A percentile compares a stretch with the other conserved stretches of the same genome.
Conservation (phyloP, 139 green algal species). For the Parachlorella kessleri region DNA sequence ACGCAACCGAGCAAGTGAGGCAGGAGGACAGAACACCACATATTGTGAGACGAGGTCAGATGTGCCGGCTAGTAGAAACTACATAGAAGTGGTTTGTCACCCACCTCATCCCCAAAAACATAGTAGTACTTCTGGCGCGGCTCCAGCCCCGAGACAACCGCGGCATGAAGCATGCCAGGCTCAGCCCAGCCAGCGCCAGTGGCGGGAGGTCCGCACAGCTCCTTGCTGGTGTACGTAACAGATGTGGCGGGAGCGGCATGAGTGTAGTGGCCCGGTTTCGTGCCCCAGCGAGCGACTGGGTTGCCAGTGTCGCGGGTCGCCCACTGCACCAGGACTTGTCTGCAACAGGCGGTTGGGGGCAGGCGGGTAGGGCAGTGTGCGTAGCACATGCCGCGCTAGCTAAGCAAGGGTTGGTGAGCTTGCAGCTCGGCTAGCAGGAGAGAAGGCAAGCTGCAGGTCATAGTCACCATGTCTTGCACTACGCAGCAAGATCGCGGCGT, state of each 20-base stretch:
- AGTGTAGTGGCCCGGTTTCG: neutral
- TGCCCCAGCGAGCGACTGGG: constrained; percentile 20
- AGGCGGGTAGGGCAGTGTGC: neutral
- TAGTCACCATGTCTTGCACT: too few species aligned
- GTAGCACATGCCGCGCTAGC: neutral
- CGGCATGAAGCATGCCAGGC: constrained; percentile 47
- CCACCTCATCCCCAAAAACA: constrained; percentile 21
- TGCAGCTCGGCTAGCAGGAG: too few species aligned
- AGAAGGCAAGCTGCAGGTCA: too few species aligned
- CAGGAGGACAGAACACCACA: too few species aligned
- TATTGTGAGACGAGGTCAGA: too few species aligned
- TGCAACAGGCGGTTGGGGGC: neutral
- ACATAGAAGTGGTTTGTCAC: too few species aligned
- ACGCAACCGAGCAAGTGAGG: too few species aligned
- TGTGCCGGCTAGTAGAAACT: too few species aligned
- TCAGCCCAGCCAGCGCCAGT: constrained; percentile 28
- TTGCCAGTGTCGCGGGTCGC: neutral
- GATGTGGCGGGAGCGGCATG: constrained; percentile 10
- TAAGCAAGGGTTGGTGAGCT: neutral
- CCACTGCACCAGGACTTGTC: constrained; percentile 30
- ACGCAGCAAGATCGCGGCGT: too few species aligned
- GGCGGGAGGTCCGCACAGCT: constrained; percentile 64
- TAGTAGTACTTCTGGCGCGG: constrained; percentile 41
- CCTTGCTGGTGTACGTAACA: constrained; percentile 22
- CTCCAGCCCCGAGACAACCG: constrained; percentile 46